Conservation (phyloP, 208 protist species). For the Chromosphaera perkinsii region DNA sequence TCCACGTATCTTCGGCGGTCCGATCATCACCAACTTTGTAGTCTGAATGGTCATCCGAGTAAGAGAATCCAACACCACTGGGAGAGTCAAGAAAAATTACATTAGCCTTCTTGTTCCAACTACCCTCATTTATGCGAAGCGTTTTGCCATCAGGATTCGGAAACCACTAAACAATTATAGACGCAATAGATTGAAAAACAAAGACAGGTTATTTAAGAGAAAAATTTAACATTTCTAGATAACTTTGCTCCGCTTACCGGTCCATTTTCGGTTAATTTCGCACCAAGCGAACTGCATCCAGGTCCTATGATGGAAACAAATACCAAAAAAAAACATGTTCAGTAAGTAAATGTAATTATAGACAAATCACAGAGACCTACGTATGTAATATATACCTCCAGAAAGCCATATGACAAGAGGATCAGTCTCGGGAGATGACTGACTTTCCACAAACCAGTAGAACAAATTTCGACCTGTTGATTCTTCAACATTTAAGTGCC, state of each 20-base stretch:
- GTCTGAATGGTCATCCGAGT: too few relatives aligned
- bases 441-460: conserved; percentile 14
- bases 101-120: conserved; percentile 9
- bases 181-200: not conserved
- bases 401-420: conserved; percentile 6
- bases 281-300: not conserved
- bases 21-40: too few relatives aligned
- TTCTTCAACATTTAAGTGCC: too few relatives aligned
- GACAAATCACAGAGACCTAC: conserved; percentile 1
- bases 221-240: not conserved
- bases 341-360: too few relatives aligned
- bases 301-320: not conserved
- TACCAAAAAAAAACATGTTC: not conserved
- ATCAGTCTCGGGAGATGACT: not conserved
- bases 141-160: too few relatives aligned
- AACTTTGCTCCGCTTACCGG: not conserved
- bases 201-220: not conserved
- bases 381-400: not conserved
- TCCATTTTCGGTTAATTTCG: not conserved
- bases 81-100: conserved; percentile 18
- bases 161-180: not conserved
- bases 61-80: conserved; percentile 16
- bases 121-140: too few relatives aligned
- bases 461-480: not conserved
- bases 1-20: too few relatives aligned